Evolutionary conservation across 164 flowering plant genomes (phyloP).

Genomic region (Echeveria elegans): DNA sequence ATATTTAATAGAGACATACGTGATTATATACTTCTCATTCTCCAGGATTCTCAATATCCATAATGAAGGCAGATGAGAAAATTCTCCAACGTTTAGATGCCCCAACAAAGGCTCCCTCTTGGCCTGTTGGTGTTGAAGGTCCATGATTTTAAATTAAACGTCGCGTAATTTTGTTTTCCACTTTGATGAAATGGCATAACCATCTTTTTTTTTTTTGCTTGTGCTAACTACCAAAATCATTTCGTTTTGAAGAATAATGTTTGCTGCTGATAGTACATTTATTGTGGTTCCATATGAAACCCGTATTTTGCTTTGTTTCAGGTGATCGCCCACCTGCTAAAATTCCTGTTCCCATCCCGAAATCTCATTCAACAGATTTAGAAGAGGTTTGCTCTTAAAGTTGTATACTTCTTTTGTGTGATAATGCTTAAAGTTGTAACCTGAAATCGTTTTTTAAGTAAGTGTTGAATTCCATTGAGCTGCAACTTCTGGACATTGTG

Average conservation of each 20-base stretch:
- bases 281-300: not conserved
- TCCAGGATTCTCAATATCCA: slow-evolving; percentile 80
- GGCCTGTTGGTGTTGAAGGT: slow-evolving; percentile 96
- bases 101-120: slow-evolving; percentile 78
- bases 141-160: slow-evolving; percentile 13
- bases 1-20: not conserved
- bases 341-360: slow-evolving; percentile 79
- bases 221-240: no score
- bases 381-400: no score
- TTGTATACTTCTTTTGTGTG: no score
- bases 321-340: slow-evolving; percentile 80
- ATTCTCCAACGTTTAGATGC: slow-evolving; percentile 80
- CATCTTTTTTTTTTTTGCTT: no score
- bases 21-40: slow-evolving; percentile 6
- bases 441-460: no score
- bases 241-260: no score
- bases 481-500: no score
- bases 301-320: slow-evolving; percentile 17
- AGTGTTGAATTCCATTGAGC: no score
- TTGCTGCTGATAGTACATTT: no score
- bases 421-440: no score
- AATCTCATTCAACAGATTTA: slow-evolving; percentile 32
- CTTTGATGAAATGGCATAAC: no score
- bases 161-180: not conserved
- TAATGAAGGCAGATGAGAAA: slow-evolving; percentile 71